phyloP scores from a whole-genome alignment of 2,329 filamentous ascomycete species.

The Pezicula carpinea region DNA sequence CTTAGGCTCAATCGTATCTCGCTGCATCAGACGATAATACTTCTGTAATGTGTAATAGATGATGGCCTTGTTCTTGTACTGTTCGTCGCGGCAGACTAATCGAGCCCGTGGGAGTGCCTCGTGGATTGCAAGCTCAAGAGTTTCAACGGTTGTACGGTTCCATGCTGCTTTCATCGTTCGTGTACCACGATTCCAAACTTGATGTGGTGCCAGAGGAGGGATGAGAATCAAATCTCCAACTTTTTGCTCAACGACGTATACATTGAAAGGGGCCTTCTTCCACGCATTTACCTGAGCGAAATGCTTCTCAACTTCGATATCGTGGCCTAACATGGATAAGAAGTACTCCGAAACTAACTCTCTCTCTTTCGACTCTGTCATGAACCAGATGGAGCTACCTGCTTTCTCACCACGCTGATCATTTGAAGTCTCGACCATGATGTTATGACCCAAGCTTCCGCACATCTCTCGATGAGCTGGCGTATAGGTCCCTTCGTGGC shows the following conservation, averaged over 20 bases:
- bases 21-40: conserved; percentile 61
- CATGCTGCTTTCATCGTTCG: conserved; percentile 96
- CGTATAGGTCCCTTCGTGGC: conserved; percentile 95
- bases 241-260: conserved; percentile 87
- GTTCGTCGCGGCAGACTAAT: conserved; percentile 91
- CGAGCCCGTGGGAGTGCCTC: conserved; percentile 87
- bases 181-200: conserved; percentile 97
- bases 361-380: conserved; percentile 94
- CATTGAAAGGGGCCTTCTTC: conserved; percentile 90
- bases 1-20: conserved; percentile 40
- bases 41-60: conserved; percentile 82
- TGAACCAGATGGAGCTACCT: conserved; percentile 96
- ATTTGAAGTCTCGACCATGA: conserved; percentile 91
- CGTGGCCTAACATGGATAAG: conserved; percentile 85
- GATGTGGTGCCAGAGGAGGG: conserved; percentile 87
- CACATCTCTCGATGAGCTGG: conserved; percentile 97
- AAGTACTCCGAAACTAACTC: conserved; percentile 91
- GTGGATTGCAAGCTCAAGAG: conserved; percentile 75
- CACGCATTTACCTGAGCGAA: conserved; percentile 94
- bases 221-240: conserved; percentile 91
- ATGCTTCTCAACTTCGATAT: conserved; percentile 94
- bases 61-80: conserved; percentile 98
- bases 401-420: conserved; percentile 69
- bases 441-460: conserved; percentile 90
- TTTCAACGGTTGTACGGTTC: conserved; percentile 93